Evolutionary conservation across 306 rosid genomes (phyloP), one percentile per base, ranked within the genome.

Genomic region (Acacia acuminata): DNA sequence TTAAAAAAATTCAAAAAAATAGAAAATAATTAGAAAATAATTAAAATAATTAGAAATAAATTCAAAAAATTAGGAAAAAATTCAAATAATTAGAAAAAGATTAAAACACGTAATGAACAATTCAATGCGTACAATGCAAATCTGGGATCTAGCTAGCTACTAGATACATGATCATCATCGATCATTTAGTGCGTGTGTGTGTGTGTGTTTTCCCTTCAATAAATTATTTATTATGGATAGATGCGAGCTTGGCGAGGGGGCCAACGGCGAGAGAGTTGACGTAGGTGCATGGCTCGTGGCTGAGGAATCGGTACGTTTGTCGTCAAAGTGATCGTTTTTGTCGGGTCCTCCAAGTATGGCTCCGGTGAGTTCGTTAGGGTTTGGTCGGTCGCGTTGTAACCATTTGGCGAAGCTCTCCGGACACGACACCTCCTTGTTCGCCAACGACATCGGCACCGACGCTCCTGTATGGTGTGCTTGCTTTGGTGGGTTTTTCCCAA

Each of bases 401-500:
- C 94, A 96, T 15, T 85, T 5, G 2, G 32, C 6, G 77, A 95
- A 95, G 84, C 87, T 89, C 87, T 36, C 16, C 20, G 86, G 34
- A 71, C 99, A 93, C 64, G 1, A 55, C 1, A 90, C 73, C 27
- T 13, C 24, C 19, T 44, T 16, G 6, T 48, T 22, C 6, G 16
- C 5, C 0, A 71, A 0, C 66, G 82, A 3, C 44, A 3, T 63
- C 0, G 94, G 96, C 63, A 96, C 91, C 0, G 98, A 96, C 0
- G 98, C 94, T 0, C 99, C 98, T 65, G 98, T 89, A 27, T 96
- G 98, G 83, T 96, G 99, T 15, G 99, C 92, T 74, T 92, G 98
- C 15, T 4, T 63, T 44, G 97, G 98, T 7, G 99, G 86, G 68
- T 89, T 87, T 40, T 44, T 78, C 9, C 99, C 99, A 43, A 84